Base-by-base conservation (phyloP, 768 basidiomycete genomes). In the Suillus tomentosus region DNA sequence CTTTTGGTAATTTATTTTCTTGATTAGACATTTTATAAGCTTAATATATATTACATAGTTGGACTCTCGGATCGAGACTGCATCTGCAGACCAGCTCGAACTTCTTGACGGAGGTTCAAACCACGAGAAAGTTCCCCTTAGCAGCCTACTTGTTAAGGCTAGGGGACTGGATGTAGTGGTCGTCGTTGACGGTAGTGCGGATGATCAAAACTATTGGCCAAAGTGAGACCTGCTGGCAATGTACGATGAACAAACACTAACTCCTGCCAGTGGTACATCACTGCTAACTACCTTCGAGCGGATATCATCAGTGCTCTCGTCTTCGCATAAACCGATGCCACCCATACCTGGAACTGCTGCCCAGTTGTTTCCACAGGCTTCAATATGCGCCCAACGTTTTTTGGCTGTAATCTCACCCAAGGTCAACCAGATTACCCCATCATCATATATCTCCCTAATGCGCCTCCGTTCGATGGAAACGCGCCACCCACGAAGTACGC, bases 61-160 rank as follows among this genome's bases (percentile, higher is more conserved):
- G 31, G 31, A 31, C 27, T 27, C 27, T 27, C 27, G 27, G 27
- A 27, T 68, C 76, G 83, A 54, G 88, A 90, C 67, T 74, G 24
- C 85, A 0, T 75, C 78, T 59, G 77, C 81, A 31, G 73, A 75
- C 15, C 83, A 83, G 78, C 75, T 94, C 11, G 80, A 87, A 56
- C 81, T 93, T 27, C 82, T 92, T 19, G 91, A 91, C 70, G 91
- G 91, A 1, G 80, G 86, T 22, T 86, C 87, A 24, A 91, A 92
- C 69, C 73, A 75, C 11, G 89, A 91, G 69, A 88, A 90, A 69
- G 72, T 92, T 8, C 93, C 94, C 0, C 78, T 90, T 31, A 86
- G 85, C 22, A 88, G 89, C 1, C 76, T 93, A 34, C 82, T 95
- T 61, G 86, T 92, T 36, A 88, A 85, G 57, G 82, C 84, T 1